These are phyloP conservation scores for Aspergillus pseudoviridinutans DNA, from an alignment of 2,329 filamentous ascomycete species.

Conservation along the genomic window DNA sequence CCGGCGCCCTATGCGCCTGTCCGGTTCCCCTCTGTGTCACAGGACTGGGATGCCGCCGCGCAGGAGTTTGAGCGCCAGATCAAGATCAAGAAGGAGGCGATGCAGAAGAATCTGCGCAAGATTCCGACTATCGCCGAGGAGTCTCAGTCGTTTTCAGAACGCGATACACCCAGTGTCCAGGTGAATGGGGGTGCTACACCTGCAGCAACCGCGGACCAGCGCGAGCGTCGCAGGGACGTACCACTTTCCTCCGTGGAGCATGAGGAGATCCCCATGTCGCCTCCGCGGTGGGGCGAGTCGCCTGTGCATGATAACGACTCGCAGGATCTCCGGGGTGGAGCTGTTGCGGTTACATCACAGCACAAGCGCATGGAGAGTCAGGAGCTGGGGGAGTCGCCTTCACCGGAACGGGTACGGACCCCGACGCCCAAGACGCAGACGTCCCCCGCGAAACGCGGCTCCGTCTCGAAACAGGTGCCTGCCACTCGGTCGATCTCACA, in stretches of 20 bases:
- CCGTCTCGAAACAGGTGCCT: not conserved
- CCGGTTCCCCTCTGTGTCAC: conserved; percentile 32
- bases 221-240: conserved; percentile 14
- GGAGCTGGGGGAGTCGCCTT: conserved; percentile 24
- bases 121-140: conserved; percentile 20
- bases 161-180: not conserved
- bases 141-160: not conserved
- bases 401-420: conserved; percentile 5
- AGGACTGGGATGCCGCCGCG: conserved; percentile 32
- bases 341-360: conserved; percentile 4
- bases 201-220: not conserved
- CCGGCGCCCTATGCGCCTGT: conserved; percentile 19
- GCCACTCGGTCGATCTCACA: conserved; percentile 3
- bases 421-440: conserved; percentile 1
- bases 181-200: not conserved
- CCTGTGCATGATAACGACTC: conserved; percentile 1
- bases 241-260: conserved; percentile 27
- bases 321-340: not conserved
- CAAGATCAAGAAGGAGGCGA: conserved; percentile 11
- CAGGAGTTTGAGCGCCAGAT: conserved; percentile 14
- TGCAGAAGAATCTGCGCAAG: conserved; percentile 5
- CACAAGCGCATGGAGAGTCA: conserved; percentile 21
- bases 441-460: not conserved
- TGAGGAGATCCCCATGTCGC: conserved; percentile 18
- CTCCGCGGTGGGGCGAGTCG: conserved; percentile 6